Percentiles rank a stretch among this genome's conserved stretches.
These are phyloP conservation scores for Sporothrix brasiliensis DNA, from an alignment of 2,329 filamentous ascomycete species.

Conservation along the genomic window DNA sequence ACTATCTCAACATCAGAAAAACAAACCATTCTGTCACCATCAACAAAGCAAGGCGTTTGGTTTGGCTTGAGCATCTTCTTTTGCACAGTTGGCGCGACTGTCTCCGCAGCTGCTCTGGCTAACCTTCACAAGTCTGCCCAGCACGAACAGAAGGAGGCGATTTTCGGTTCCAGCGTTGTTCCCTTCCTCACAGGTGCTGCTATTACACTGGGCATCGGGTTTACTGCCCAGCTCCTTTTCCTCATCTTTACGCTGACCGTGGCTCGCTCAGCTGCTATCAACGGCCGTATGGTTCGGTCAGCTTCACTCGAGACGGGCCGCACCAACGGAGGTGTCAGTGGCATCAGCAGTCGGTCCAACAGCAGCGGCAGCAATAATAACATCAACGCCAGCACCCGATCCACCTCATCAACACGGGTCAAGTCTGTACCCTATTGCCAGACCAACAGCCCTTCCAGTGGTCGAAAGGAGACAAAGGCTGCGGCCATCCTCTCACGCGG, in stretches of 20 bases:
- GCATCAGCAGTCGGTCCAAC: slow-evolving; percentile 12
- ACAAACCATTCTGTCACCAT: background rate
- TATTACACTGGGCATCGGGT: slow-evolving; percentile 51
- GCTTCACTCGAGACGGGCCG: slow-evolving; percentile 18
- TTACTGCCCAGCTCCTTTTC: slow-evolving; percentile 54
- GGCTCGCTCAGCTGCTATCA: slow-evolving; percentile 42
- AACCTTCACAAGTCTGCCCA: slow-evolving; percentile 45
- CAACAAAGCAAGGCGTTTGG: slow-evolving; percentile 41
- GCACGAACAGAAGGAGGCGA: slow-evolving; percentile 39
- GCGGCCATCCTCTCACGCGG: background rate
- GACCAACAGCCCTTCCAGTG: slow-evolving; percentile 51
- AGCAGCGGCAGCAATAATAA: slow-evolving; percentile 37
- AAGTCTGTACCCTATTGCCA: slow-evolving; percentile 59
- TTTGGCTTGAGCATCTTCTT: slow-evolving; percentile 47
- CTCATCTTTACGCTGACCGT: slow-evolving; percentile 50
- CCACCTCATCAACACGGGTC: slow-evolving; percentile 44
- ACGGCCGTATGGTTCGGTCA: slow-evolving; percentile 36
- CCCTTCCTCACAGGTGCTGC: slow-evolving; percentile 51
- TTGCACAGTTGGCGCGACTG: slow-evolving; percentile 50
- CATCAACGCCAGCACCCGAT: slow-evolving; percentile 39
- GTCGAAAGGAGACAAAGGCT: slow-evolving; percentile 42
- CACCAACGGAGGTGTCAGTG: background rate
- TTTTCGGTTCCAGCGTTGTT: slow-evolving; percentile 43
- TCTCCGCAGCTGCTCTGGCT: slow-evolving; percentile 51
- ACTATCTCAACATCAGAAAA: slow-evolving; percentile 33